phyloP scores from a whole-genome alignment of 2,329 filamentous ascomycete species.

The Waltergamsia citrina region DNA sequence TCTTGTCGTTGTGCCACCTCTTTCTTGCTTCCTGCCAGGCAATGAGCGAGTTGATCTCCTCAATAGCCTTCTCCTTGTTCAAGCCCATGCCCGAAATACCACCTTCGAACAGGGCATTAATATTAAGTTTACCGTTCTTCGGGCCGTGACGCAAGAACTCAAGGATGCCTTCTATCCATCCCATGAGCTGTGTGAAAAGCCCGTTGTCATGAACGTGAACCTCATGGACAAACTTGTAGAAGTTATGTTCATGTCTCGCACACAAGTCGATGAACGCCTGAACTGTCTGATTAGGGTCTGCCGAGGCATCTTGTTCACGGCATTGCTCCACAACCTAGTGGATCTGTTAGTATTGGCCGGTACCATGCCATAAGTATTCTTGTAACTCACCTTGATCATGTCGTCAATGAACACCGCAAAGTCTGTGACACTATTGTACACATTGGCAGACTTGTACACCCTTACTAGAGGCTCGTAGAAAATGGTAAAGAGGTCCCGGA shows the following conservation, averaged over 20 bases:
- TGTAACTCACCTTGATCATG: slow-evolving; percentile 60
- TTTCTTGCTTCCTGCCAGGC: slow-evolving; percentile 92
- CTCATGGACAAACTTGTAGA: slow-evolving; percentile 98
- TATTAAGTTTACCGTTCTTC: slow-evolving; percentile 76
- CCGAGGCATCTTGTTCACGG: slow-evolving; percentile 70
- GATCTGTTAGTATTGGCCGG: slow-evolving; percentile 8
- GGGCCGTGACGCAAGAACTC: slow-evolving; percentile 87
- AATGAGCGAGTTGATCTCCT: slow-evolving; percentile 79
- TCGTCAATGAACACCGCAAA: slow-evolving; percentile 92
- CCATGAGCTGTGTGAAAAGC: slow-evolving; percentile 92
- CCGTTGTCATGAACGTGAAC: slow-evolving; percentile 96
- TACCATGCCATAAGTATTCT: neutral
- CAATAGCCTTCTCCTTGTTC: slow-evolving; percentile 61
- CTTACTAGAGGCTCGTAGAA: slow-evolving; percentile 97
- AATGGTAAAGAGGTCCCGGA: slow-evolving; percentile 94
- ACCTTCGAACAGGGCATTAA: slow-evolving; percentile 86
- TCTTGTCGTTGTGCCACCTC: slow-evolving; percentile 98
- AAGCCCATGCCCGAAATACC: slow-evolving; percentile 59
- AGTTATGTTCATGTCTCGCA: slow-evolving; percentile 87
- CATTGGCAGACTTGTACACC: slow-evolving; percentile 97
- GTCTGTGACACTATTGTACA: slow-evolving; percentile 95
- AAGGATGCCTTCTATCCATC: slow-evolving; percentile 91
- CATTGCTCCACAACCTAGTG: slow-evolving; percentile 53
- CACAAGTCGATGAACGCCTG: slow-evolving; percentile 97
- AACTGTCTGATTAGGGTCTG: slow-evolving; percentile 95